Evolutionary conservation across 2,329 filamentous ascomycete species (phyloP).

Genomic region (Dactylellina leptospora): DNA sequence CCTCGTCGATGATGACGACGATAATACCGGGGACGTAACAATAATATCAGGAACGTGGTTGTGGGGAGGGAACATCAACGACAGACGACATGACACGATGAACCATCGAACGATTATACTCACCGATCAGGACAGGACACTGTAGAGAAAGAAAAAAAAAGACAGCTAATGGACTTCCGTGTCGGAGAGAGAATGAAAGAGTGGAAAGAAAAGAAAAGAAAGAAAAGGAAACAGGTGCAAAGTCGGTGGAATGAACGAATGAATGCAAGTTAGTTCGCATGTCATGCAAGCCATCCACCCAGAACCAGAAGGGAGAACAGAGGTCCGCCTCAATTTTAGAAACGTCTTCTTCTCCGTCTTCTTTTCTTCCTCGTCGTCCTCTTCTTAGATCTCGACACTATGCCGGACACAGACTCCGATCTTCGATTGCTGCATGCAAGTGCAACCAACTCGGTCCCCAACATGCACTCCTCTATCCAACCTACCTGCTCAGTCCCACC

Average conservation of each 20-base stretch:
- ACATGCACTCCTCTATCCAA: no score
- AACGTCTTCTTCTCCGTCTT: conserved; percentile 12
- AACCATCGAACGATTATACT: background rate
- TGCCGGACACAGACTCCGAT: conserved; percentile 41
- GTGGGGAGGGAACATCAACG: background rate
- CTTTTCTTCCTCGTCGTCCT: background rate
- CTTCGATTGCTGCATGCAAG: conserved; percentile 41
- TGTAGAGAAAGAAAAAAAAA: background rate
- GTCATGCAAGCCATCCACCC: conserved; percentile 28
- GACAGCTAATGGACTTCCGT: background rate
- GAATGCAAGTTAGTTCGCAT: conserved; percentile 8
- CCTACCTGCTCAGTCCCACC: no score
- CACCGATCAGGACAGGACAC: no score
- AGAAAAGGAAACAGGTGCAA: background rate
- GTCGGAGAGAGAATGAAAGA: conserved; percentile 1
- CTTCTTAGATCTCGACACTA: conserved; percentile 5
- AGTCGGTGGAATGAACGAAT: conserved; percentile 43
- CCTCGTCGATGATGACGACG: background rate
- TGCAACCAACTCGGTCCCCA: conserved; percentile 2
- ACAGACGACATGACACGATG: background rate
- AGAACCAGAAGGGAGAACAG: conserved; percentile 21
- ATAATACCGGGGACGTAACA: background rate
- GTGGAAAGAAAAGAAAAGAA: background rate
- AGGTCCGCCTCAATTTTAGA: conserved; percentile 49
- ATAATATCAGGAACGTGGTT: background rate